These are phyloP conservation scores for Diaporthe citriasiana DNA, from an alignment of 2,329 filamentous ascomycete genomes.

Conservation along the genomic window DNA sequence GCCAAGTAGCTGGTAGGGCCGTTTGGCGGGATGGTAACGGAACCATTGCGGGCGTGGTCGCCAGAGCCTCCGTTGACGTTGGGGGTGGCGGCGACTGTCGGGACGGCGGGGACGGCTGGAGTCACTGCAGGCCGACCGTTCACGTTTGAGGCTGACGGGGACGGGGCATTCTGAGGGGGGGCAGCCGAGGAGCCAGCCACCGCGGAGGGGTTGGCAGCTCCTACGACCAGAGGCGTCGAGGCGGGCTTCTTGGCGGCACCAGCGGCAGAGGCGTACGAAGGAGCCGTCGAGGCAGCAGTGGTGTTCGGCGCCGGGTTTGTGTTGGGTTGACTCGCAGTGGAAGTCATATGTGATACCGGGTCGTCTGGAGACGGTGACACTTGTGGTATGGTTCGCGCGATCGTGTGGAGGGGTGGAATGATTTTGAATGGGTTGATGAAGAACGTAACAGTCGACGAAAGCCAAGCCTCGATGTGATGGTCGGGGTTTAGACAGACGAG, in stretches of 20 bases:
- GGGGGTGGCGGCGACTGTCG: conserved; percentile 72
- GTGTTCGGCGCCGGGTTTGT: conserved; percentile 69
- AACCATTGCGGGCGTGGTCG: conserved; percentile 87
- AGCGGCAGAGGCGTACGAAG: conserved; percentile 77
- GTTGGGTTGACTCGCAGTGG: conserved; percentile 68
- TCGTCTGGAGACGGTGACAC: conserved; percentile 39
- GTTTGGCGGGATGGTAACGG: conserved; percentile 91
- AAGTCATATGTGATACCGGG: conserved; percentile 68
- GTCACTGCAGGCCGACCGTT: conserved; percentile 85
- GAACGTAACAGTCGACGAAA: conserved; percentile 3
- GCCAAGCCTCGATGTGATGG: conserved; percentile 25
- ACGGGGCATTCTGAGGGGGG: conserved; percentile 72
- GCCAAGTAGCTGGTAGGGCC: conserved; percentile 81
- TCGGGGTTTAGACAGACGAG: conserved; percentile 9
- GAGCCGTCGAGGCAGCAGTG: conserved; percentile 67
- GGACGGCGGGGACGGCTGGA: conserved; percentile 75
- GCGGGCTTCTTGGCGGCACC: conserved; percentile 74
- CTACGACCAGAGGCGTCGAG: conserved; percentile 72
- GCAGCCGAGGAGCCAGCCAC: conserved; percentile 68
- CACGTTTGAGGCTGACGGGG: conserved; percentile 80
- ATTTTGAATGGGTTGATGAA: conserved; percentile 12
- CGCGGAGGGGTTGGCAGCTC: conserved; percentile 68
- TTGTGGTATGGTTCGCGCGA: conserved; percentile 39
- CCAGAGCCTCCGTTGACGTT: conserved; percentile 77
- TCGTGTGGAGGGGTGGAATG: conserved; percentile 23